phyloP scores from a whole-genome alignment of 345 rosid genomes.

The Gossypium longicalyx region DNA sequence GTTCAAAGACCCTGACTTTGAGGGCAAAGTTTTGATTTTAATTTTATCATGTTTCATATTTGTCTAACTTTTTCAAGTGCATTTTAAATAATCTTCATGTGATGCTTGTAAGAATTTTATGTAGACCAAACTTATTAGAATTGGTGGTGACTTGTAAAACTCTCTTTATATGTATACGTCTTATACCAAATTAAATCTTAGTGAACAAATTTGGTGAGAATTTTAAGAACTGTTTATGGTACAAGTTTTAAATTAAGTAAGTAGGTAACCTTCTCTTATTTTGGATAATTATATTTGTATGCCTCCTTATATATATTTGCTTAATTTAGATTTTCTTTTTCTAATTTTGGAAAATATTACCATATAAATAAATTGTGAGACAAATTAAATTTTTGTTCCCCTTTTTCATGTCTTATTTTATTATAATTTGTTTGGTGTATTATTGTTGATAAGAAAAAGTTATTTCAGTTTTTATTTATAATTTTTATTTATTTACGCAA shows the following conservation, averaged over 20 bases:
- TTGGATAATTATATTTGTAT: background rate
- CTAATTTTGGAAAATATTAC: too few relatives aligned
- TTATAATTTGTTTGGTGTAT: slow-evolving; percentile 2
- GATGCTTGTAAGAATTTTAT: too few relatives aligned
- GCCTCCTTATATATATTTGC: background rate
- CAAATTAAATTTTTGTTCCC: too few relatives aligned
- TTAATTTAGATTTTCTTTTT: too few relatives aligned
- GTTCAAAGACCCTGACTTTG: too few relatives aligned
- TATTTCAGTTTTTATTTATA: background rate
- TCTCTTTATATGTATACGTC: background rate
- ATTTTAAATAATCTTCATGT: too few relatives aligned
- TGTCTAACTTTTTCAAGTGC: too few relatives aligned
- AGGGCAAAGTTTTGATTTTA: too few relatives aligned
- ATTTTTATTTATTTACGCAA: background rate
- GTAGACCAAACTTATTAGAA: background rate
- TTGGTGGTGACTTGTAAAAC: background rate
- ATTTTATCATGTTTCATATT: too few relatives aligned
- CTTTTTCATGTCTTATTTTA: background rate
- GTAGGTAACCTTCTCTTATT: background rate
- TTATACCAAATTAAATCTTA: background rate
- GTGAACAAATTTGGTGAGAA: background rate
- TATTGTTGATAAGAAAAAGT: background rate
- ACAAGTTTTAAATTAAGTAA: background rate
- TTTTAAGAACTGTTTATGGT: background rate
- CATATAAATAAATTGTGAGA: too few relatives aligned